A percentile compares a stretch with the other conserved stretches of the same genome.
These are phyloP conservation scores for Lepidium campestre DNA, from an alignment of 441 rosid species.

Conservation along the genomic window DNA sequence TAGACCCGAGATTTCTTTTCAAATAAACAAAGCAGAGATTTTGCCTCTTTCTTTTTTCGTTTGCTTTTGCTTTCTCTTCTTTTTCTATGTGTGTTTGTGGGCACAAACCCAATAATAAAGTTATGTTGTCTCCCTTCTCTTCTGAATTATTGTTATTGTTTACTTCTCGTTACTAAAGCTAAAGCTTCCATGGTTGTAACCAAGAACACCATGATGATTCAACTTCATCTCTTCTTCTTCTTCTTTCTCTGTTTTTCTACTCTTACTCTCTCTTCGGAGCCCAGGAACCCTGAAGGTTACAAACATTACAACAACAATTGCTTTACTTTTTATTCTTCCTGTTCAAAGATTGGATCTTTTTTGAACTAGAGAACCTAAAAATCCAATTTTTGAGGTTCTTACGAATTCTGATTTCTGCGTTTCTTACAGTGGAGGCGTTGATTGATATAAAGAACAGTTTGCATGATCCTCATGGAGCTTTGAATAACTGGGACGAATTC, in stretches of 20 bases:
- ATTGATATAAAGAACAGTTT: constrained; percentile 47
- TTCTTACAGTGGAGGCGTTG: constrained; percentile 66
- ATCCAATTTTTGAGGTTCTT: background rate
- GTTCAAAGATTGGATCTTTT: background rate
- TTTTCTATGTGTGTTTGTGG: constrained; percentile 25
- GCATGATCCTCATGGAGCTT: constrained; percentile 72
- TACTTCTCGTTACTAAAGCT: background rate
- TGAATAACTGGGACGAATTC: constrained; percentile 83
- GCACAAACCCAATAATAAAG: constrained; percentile 1
- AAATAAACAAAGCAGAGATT: constrained; percentile 2
- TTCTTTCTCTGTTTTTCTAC: constrained; percentile 23
- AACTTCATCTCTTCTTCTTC: constrained; percentile 25
- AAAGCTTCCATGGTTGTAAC: constrained; percentile 3
- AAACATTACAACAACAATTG: background rate
- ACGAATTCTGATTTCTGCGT: background rate
- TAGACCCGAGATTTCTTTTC: constrained; percentile 28
- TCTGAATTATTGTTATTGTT: background rate
- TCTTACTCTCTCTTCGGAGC: constrained; percentile 54
- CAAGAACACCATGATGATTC: constrained; percentile 4
- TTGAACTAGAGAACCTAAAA: background rate
- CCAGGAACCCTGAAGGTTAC: constrained; percentile 84
- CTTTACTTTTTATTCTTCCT: background rate
- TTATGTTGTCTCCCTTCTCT: constrained; percentile 20
- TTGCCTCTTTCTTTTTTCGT: background rate
- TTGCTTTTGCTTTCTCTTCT: constrained; percentile 30